phyloP scores from a whole-genome alignment of 805 yeast species.

The Vanderwaltozyma yarrowii region DNA sequence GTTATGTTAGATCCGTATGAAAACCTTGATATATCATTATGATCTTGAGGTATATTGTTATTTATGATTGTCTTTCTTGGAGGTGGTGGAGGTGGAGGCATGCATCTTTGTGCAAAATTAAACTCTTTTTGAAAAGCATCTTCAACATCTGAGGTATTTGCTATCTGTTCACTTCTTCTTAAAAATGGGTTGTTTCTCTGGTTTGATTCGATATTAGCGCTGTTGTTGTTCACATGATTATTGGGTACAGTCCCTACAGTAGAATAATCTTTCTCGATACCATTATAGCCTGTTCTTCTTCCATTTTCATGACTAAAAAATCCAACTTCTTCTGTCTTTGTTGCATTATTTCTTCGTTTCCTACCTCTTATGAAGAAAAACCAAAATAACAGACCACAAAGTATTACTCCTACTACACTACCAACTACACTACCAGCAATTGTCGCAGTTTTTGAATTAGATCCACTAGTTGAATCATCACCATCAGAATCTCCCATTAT shows the following conservation, averaged over 20 bases:
- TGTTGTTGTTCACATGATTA: no score
- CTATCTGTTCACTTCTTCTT: no score
- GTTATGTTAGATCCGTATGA: slow-evolving; percentile 12
- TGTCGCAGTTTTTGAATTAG: slow-evolving; percentile 8
- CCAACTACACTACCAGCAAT: slow-evolving; percentile 26
- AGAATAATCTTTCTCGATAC: no score
- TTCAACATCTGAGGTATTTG: neutral
- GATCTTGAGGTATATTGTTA: neutral
- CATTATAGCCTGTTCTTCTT: slow-evolving; percentile 5
- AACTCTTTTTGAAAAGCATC: slow-evolving; percentile 23
- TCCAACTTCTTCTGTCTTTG: neutral
- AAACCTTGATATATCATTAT: slow-evolving; percentile 2
- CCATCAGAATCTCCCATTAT: neutral
- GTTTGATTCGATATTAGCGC: no score
- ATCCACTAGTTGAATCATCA: neutral
- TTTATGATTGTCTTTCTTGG: slow-evolving; percentile 10
- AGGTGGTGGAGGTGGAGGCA: slow-evolving; percentile 15
- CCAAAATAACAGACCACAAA: slow-evolving; percentile 10
- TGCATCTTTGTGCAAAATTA: slow-evolving; percentile 13
- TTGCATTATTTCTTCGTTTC: slow-evolving; percentile 1
- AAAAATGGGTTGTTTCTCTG: no score
- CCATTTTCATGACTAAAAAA: slow-evolving; percentile 13
- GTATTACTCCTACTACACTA: slow-evolving; percentile 20
- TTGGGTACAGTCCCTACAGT: no score
- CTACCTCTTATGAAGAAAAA: slow-evolving; percentile 9